Evolutionary conservation across 768 basidiomycete species (phyloP).

Genomic region (Hericium coralloides): DNA sequence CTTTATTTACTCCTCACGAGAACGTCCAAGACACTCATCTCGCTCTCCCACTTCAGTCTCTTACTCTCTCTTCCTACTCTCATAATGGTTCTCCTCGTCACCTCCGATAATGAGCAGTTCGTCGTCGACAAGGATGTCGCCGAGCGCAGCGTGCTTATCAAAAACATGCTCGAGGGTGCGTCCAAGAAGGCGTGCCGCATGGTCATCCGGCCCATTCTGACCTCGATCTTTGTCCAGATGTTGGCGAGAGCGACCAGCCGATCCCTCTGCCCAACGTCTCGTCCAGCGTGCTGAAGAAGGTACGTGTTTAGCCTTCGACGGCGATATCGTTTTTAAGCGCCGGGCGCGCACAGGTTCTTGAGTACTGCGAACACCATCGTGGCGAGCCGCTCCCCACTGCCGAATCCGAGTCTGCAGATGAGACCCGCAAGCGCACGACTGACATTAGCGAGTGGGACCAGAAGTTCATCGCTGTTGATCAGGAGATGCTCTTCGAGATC

Average conservation of each 20-base stretch:
- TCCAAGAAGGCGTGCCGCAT: conserved; percentile 2
- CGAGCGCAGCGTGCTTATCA: conserved; percentile 92
- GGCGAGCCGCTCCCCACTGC: conserved; percentile 90
- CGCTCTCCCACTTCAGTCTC: background rate
- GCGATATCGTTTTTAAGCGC: background rate
- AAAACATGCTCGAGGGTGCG: conserved; percentile 98
- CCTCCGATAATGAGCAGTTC: conserved; percentile 95
- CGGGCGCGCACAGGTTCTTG: conserved; percentile 62
- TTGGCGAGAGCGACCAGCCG: conserved; percentile 89
- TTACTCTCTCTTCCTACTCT: conserved; percentile 1
- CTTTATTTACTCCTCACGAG: conserved; percentile 3
- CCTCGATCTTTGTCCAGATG: conserved; percentile 43
- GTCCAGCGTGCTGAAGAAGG: conserved; percentile 90
- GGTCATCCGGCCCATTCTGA: conserved; percentile 3
- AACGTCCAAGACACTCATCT: conserved; percentile 10
- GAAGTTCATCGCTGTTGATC: conserved; percentile 97
- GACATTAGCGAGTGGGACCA: conserved; percentile 99
- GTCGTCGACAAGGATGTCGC: conserved; percentile 90
- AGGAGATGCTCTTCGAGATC: conserved; percentile 99
- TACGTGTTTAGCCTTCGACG: conserved; percentile 19
- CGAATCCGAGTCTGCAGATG: conserved; percentile 79
- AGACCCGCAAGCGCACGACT: conserved; percentile 94
- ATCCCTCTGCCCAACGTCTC: conserved; percentile 94
- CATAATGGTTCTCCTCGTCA: conserved; percentile 79
- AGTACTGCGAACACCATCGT: conserved; percentile 99